Evolutionary conservation across 495 filamentous ascomycete genomes (phyloP).

Genomic region (Aspergillus biplanus): DNA sequence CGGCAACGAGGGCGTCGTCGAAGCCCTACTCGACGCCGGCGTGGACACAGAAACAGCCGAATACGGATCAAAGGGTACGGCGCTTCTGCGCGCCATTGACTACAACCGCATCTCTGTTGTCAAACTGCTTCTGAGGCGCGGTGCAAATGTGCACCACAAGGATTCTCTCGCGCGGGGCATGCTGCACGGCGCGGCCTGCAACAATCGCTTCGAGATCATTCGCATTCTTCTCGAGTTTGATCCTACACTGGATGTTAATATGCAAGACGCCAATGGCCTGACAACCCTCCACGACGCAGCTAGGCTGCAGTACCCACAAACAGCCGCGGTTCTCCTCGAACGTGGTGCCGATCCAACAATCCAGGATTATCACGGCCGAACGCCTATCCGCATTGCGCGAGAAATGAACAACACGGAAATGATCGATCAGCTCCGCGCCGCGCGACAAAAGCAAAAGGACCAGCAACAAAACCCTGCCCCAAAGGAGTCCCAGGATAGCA

Average conservation of each 20-base stretch:
- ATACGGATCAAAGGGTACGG: constrained; percentile 3
- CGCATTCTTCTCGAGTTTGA: constrained; percentile 9
- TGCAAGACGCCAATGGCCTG: constrained; percentile 13
- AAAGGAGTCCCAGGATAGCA: no score
- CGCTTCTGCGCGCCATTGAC: constrained; percentile 15
- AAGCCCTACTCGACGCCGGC: constrained; percentile 11
- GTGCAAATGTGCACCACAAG: constrained; percentile 17
- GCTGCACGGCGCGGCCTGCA: constrained; percentile 11
- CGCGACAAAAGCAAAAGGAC: not conserved
- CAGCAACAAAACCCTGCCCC: not conserved
- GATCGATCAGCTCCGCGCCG: constrained; percentile 5
- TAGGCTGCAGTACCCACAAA: not conserved
- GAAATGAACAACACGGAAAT: constrained; percentile 6
- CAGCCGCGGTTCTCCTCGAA: constrained; percentile 10
- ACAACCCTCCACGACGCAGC: constrained; percentile 17
- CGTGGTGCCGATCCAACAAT: constrained; percentile 15
- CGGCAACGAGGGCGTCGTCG: constrained; percentile 3
- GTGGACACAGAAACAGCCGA: constrained; percentile 8
- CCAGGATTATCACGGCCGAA: constrained; percentile 16
- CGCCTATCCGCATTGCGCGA: constrained; percentile 11
- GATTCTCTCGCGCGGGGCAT: constrained; percentile 14
- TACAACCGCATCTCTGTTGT: constrained; percentile 3
- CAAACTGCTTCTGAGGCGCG: not conserved
- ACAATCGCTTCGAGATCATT: constrained; percentile 2
- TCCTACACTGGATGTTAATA: constrained; percentile 12